Conservation (phyloP, 164 flowering plant genomes). For the Hamamelis virginiana region DNA sequence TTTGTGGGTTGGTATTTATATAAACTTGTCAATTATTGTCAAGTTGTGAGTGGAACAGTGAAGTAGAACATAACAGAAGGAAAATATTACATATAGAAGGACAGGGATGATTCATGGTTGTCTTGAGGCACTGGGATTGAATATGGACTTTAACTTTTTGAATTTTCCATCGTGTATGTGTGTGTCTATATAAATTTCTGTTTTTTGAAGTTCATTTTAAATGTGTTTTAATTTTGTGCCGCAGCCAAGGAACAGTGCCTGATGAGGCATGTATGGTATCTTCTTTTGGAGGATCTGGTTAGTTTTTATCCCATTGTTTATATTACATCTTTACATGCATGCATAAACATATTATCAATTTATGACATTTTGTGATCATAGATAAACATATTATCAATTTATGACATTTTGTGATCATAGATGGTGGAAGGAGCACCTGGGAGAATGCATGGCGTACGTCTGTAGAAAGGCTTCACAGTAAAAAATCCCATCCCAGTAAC, state of each 20-base stretch:
- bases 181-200: background rate
- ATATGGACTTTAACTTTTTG: background rate
- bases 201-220: background rate
- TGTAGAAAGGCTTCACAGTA: slow-evolving; percentile 55
- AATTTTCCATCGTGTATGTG: background rate
- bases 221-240: slow-evolving; percentile 18
- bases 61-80: too few relatives aligned
- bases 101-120: background rate
- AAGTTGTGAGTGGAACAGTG: too few relatives aligned
- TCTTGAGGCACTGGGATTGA: background rate
- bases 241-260: slow-evolving; percentile 87
- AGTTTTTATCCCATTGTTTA: slow-evolving; percentile 7
- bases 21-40: background rate
- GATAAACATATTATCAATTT: background rate
- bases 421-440: slow-evolving; percentile 84
- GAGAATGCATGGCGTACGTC: slow-evolving; percentile 71
- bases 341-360: background rate
- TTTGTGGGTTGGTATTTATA: background rate
- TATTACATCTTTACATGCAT: background rate
- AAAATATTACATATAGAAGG: background rate
- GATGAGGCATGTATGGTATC: slow-evolving; percentile 90
- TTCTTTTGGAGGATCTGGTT: slow-evolving; percentile 87
- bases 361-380: slow-evolving; percentile 4
- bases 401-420: slow-evolving; percentile 28
- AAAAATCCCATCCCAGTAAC: slow-evolving; percentile 41